A percentile compares a stretch with the other conserved stretches of the same genome.
These are phyloP conservation scores for Xylaria telfairii DNA, from an alignment of 495 filamentous ascomycete genomes.

Conservation along the genomic window DNA sequence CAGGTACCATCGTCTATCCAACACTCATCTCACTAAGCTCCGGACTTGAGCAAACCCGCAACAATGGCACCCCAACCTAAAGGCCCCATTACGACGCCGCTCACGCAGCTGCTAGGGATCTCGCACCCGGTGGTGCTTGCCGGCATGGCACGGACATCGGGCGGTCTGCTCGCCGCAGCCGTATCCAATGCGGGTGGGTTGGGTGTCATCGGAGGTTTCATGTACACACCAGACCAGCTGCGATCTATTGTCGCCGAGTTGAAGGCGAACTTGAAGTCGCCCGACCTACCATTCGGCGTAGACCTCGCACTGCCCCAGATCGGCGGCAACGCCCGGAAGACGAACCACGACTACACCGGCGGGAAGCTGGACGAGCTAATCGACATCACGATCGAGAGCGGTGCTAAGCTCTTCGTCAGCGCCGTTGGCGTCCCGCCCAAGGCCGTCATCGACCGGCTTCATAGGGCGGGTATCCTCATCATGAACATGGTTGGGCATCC, in stretches of 20 bases:
- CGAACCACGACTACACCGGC: constrained; percentile 91
- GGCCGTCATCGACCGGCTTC: constrained; percentile 70
- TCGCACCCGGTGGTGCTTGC: constrained; percentile 84
- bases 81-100: constrained; percentile 73
- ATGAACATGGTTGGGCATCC: constrained; percentile 98
- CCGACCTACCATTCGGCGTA: constrained; percentile 79
- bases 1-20: neutral
- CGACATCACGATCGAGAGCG: constrained; percentile 76
- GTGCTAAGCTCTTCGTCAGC: constrained; percentile 79
- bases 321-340: constrained; percentile 77
- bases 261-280: constrained; percentile 68
- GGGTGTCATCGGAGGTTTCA: constrained; percentile 82
- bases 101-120: constrained; percentile 75
- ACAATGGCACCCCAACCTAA: constrained; percentile 39
- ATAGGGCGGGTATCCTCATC: constrained; percentile 75
- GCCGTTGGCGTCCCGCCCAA: constrained; percentile 83
- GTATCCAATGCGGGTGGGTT: constrained; percentile 89
- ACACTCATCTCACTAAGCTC: neutral
- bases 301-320: constrained; percentile 88
- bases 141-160: constrained; percentile 85
- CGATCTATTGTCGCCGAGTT: constrained; percentile 81
- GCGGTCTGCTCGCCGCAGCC: constrained; percentile 78
- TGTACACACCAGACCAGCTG: constrained; percentile 82
- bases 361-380: constrained; percentile 84
- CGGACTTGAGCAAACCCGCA: neutral